A percentile compares a stretch with the other conserved stretches of the same genome.
Evolutionary conservation across 2,329 filamentous ascomycete genomes (phyloP).

Genomic region (Arthroderma sp.): DNA sequence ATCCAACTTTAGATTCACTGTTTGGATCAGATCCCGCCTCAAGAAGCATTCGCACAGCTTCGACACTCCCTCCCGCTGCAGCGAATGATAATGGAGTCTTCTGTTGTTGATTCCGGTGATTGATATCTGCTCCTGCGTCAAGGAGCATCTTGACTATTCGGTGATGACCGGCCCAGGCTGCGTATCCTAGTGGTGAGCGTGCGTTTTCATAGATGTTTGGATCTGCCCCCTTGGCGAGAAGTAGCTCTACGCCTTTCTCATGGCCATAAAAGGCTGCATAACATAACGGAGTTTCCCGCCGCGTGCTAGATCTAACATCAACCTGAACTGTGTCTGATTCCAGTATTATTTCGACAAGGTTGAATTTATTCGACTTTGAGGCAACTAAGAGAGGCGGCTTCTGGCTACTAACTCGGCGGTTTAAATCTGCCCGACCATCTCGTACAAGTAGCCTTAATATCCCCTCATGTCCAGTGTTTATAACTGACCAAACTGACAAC

Average conservation of each 20-base stretch:
- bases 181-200: not conserved
- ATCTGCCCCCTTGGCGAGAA: slow-evolving; percentile 3
- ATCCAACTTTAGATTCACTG: not conserved
- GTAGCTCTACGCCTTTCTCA: not conserved
- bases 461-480: too few relatives aligned
- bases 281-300: not conserved
- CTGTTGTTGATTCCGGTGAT: not conserved
- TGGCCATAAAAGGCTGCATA: slow-evolving; percentile 1
- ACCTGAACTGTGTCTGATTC: too few relatives aligned
- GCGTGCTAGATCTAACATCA: too few relatives aligned
- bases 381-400: too few relatives aligned
- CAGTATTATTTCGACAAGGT: too few relatives aligned
- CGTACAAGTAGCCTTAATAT: too few relatives aligned
- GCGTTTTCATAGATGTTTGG: not conserved
- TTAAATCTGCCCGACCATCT: too few relatives aligned
- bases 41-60: slow-evolving; percentile 1
- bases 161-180: not conserved
- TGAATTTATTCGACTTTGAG: too few relatives aligned
- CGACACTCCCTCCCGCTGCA: not conserved
- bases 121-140: not conserved
- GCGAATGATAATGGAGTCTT: slow-evolving; percentile 1
- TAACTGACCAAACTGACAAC: too few relatives aligned
- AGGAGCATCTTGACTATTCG: slow-evolving; percentile 1
- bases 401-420: too few relatives aligned
- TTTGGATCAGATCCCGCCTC: not conserved